Evolutionary conservation across 2,329 filamentous ascomycete species (phyloP), one percentile per base, ranked within the genome.

Genomic region (Akanthomyces muscarius): DNA sequence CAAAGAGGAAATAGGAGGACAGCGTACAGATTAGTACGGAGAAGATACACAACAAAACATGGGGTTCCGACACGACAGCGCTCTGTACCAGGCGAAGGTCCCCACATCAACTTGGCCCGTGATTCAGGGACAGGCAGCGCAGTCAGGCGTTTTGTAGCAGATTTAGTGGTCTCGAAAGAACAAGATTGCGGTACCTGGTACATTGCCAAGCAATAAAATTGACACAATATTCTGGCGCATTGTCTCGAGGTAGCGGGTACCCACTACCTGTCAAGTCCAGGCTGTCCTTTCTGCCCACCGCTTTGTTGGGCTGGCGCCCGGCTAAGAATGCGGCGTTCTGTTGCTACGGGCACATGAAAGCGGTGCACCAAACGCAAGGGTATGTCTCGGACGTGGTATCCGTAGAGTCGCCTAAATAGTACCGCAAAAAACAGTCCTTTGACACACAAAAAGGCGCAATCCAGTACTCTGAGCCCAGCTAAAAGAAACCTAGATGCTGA

Each of bases 321-420:
- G 14, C 33, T 38, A 62, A 51, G 60, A 56, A 62, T 62, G 60
- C 51, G 6, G 21, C 50, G n/a, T 41, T 38, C 11, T 62, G 60
- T 62, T 62, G 60, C 60, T n/a, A 62, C 25, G 60, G 60, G 60
- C 60, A 62, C 60, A 62, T 62, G 42, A 30, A 33, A 62, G 33
- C 6, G 23, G 44, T 30, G 21, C 44, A 10, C 45, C 44, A 52
- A 52, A 41, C 47, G 36, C 57, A 41, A 60, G 33, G 36, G 52
- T 33, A 56, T 62, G 60, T 56, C 52, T 62, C 44, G 51, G 44
- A 30, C 52, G 33, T 47, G 51, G 58, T 38, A 45, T 36, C 33
- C 33, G 7, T 36, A 36, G 33, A 36, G 33, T 55, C n/a, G 36
- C n/a, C 36, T 36, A 36, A 36, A 11, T 41, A 42, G 11, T 16